Evolutionary conservation across 257 asterid genomes (phyloP).

Genomic region (Solanum tarapatanum): DNA sequence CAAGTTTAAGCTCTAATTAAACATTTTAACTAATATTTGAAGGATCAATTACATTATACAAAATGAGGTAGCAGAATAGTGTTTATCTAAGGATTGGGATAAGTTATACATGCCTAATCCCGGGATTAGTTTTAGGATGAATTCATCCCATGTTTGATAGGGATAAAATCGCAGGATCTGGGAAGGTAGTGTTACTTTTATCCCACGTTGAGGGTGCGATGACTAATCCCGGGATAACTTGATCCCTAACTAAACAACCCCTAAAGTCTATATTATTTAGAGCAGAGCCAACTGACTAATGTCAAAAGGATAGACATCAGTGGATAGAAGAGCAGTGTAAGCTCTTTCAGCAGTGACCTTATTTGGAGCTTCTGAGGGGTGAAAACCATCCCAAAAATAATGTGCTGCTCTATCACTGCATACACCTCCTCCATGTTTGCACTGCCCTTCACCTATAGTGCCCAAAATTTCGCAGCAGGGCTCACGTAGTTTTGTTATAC

Average conservation of each 20-base stretch:
- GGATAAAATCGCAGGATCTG: background rate
- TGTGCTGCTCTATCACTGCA: slow-evolving; percentile 18
- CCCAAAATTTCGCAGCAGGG: slow-evolving; percentile 24
- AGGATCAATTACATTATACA: background rate
- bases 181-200: background rate
- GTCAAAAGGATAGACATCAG: slow-evolving; percentile 26
- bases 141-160: background rate
- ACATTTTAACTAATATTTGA: background rate
- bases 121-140: background rate
- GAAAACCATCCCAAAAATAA: slow-evolving; percentile 28
- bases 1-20: background rate
- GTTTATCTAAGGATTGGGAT: background rate
- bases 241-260: background rate
- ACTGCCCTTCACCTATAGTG: slow-evolving; percentile 4
- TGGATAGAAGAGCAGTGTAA: slow-evolving; percentile 4
- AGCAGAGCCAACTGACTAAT: slow-evolving; percentile 16
- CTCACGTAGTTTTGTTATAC: background rate
- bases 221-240: background rate
- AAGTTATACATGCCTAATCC: background rate
- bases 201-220: background rate
- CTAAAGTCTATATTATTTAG: background rate
- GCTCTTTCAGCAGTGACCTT: slow-evolving; percentile 5
- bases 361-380: slow-evolving; percentile 9
- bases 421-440: slow-evolving; percentile 7
- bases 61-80: background rate